Percentiles rank a stretch among this genome's conserved stretches.
These are phyloP conservation scores for Ophiostoma tasmaniense DNA, from an alignment of 2,329 filamentous ascomycete genomes.

Conservation along the genomic window DNA sequence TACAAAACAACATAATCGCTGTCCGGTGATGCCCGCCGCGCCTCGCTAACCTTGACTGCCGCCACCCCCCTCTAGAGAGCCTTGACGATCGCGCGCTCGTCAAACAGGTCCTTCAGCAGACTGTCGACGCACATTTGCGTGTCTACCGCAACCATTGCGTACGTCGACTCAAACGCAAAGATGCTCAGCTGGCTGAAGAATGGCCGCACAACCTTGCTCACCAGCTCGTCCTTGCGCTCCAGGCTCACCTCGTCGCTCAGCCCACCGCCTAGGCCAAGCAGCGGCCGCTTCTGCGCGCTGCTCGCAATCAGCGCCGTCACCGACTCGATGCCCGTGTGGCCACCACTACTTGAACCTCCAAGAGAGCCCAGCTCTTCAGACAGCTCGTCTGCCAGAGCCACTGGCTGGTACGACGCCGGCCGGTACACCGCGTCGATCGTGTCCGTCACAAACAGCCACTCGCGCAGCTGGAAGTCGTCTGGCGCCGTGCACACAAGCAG, in stretches of 20 bases:
- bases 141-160: constrained; percentile 69
- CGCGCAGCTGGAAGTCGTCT: constrained; percentile 95
- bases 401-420: constrained; percentile 56
- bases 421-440: constrained; percentile 94
- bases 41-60: neutral
- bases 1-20: neutral
- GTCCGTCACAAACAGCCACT: constrained; percentile 96
- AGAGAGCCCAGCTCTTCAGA: constrained; percentile 45
- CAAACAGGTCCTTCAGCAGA: constrained; percentile 68
- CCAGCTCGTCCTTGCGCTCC: constrained; percentile 58
- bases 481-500: constrained; percentile 76
- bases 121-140: constrained; percentile 52
- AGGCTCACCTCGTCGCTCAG: constrained; percentile 48
- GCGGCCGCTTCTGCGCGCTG: constrained; percentile 36
- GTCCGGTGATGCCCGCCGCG: neutral
- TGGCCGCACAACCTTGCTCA: constrained; percentile 69
- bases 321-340: constrained; percentile 26
- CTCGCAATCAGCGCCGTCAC: constrained; percentile 31
- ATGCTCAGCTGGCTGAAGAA: constrained; percentile 93
- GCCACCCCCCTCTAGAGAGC: constrained; percentile 35
- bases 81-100: constrained; percentile 62
- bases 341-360: neutral
- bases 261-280: constrained; percentile 42
- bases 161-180: constrained; percentile 84
- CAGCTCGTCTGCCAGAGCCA: constrained; percentile 62